Base-by-base conservation (phyloP, 75 land plant species). In the Chamaecyparis obtusa region DNA sequence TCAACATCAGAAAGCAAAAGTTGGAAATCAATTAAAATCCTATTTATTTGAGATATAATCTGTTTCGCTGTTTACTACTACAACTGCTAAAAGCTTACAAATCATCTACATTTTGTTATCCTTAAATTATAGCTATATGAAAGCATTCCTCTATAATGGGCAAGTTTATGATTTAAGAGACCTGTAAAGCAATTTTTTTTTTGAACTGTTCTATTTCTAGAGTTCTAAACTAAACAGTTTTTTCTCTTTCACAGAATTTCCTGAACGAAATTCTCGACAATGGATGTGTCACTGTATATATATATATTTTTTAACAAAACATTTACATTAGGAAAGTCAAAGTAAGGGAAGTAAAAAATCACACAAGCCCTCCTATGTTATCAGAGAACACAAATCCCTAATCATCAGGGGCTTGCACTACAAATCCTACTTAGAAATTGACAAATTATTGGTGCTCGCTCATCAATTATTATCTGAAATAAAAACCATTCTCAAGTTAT, bases 271-370 rank as follows among this genome's bases (percentile, higher is more conserved):
- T 13, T 51, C 55, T 51, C 55, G 13, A 51, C 55, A 51, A 14
- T 51, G 16, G 55, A 51, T 51, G 55, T 9, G 11, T 10, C 51
- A 49, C 51, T 49, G 51, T 49, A 49, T 49, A 49, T 49, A 1
- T 49, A 13, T 48, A 0, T 0, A 14, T 13, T 51, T 51, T 51
- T 51, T 51, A 51, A 2, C 15, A 51, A 13, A 14, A 51, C 55
- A 13, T 51, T 51, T 51, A 51, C 55, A 3, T 14, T 51, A 51
- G 16, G 13, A 51, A 2, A 51, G 55, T 14, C 55, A 51, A 94
- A 30, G 95, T 94, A 78, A 96, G 92, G 55, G 55, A 51, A 9
- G 51, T 24, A 3, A 87, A 46, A 55, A 87, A 88, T 51, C 55
- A 51, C 3, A 51, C 55, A 51, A 51, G 15, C 15, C 55, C 55